Base-by-base conservation (phyloP, 352 stramenopile species). In the Pythium grandisporangium region DNA sequence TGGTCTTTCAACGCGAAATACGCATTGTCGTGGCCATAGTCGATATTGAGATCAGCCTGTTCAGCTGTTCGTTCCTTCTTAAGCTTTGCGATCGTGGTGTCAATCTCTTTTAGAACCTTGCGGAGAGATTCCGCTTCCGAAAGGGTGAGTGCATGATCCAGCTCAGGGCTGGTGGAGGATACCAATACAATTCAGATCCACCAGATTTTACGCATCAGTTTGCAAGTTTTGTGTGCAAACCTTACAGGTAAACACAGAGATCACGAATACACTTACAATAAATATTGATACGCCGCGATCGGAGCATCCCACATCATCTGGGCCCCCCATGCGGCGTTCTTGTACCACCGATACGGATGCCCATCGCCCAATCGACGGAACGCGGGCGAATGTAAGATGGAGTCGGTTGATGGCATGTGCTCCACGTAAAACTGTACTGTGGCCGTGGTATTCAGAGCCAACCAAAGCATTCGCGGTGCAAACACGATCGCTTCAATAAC, bases 1-100 rank as follows among this genome's bases (percentile, higher is more conserved):
- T 74, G 51, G 23, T 86, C 68, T 37, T 87, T 83, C 10, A 94
- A 57, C 21, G 60, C 58, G 47, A 72, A 90, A 48, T 76, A 93
- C n/a, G 68, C 72, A 6, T 68, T 54, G 30, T 91, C 53, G 0
- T 71, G 70, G 7, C 82, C 82, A 35, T 79, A 95, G 48, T 88
- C 72, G 34, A 66, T 61, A 29, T 49, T 53, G 8, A 61, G 55
- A 16, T 68, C 59, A 7, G 69, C 49, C 1, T 40, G 42, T 29
- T 75, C 76, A 1, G 66, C 58, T 1, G 73, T 61, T 32, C 55
- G 59, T 19, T 82, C 57, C 36, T 66, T 73, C 34, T 80, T 55
- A 11, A 87, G 24, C 26, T 70, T 76, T 2, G 52, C 32, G 21
- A 88, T 80, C 30, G 82, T 65, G 19, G 46, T 46, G 6, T 93